phyloP scores from a whole-genome alignment of 176 grass and related monocot species.

The Melocanna baccifera region DNA sequence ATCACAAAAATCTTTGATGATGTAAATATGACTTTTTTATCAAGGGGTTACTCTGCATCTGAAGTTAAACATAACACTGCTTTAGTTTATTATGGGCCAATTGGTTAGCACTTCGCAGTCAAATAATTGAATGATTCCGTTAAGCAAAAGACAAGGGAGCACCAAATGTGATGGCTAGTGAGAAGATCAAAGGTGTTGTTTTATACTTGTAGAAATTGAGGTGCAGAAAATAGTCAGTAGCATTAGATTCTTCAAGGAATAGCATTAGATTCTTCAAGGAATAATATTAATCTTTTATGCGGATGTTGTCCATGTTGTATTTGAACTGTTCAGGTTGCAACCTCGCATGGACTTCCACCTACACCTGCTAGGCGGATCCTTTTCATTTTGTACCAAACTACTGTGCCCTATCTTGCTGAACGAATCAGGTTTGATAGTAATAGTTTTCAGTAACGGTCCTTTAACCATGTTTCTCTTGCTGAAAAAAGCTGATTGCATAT shows the following conservation, averaged over 20 bases:
- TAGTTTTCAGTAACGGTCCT: not conserved
- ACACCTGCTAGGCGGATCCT: slow-evolving; percentile 79
- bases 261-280: no score
- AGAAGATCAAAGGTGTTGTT: not conserved
- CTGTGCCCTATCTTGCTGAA: slow-evolving; percentile 85
- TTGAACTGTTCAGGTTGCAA: slow-evolving; percentile 59
- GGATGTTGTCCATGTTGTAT: slow-evolving; percentile 10
- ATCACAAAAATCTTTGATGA: not conserved
- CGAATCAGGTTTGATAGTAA: slow-evolving; percentile 62
- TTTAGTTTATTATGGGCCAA: not conserved
- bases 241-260: not conserved
- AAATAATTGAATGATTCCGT: not conserved
- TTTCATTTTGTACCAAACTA: slow-evolving; percentile 93
- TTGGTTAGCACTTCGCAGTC: not conserved
- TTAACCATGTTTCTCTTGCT: slow-evolving; percentile 1
- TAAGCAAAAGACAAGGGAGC: not conserved
- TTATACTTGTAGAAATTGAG: not conserved
- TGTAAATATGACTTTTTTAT: not conserved
- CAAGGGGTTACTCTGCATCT: not conserved
- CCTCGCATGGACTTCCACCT: slow-evolving; percentile 71
- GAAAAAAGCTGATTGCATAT: slow-evolving; percentile 6
- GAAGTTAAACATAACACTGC: not conserved
- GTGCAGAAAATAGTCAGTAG: not conserved
- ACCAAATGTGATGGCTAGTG: not conserved
- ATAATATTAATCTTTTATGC: slow-evolving; percentile 19